These are phyloP conservation scores for Spiromastix sp. DNA, from an alignment of 2,329 filamentous ascomycete genomes.

Conservation along the genomic window DNA sequence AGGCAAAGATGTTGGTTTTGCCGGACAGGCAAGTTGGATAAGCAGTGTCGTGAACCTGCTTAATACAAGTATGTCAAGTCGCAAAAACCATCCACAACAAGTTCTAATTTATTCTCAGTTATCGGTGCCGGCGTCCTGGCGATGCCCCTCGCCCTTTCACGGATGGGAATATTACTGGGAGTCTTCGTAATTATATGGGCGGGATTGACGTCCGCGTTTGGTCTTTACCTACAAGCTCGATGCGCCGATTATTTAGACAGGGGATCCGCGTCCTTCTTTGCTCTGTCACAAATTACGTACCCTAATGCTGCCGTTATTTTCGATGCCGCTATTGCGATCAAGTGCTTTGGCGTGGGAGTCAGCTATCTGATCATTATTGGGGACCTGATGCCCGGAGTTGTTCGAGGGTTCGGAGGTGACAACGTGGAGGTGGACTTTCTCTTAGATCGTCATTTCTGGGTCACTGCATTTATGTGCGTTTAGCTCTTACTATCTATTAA, in stretches of 20 bases:
- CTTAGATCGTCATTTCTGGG: constrained; percentile 89
- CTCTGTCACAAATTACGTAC: constrained; percentile 93
- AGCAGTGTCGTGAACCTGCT: constrained; percentile 92
- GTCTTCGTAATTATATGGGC: constrained; percentile 83
- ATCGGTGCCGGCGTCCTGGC: constrained; percentile 89
- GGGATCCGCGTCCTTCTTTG: constrained; percentile 84
- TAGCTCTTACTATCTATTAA: constrained; percentile 2
- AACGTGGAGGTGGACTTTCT: constrained; percentile 60
- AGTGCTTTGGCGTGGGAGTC: constrained; percentile 94
- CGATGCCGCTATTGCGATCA: constrained; percentile 89
- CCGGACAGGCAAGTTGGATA: constrained; percentile 72
- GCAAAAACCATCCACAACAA: constrained; percentile 3
- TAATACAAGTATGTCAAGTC: constrained; percentile 66
- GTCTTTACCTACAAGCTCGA: constrained; percentile 85
- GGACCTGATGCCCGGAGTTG: constrained; percentile 93
- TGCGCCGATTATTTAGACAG: constrained; percentile 89
- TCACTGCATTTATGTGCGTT: constrained; percentile 83
- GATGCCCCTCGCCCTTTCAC: constrained; percentile 89
- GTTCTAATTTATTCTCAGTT: constrained; percentile 42
- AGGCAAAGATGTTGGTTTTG: constrained; percentile 56
- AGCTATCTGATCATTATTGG: constrained; percentile 99
- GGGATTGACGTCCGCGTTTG: constrained; percentile 77
- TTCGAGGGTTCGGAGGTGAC: constrained; percentile 62
- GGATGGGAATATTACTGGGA: constrained; percentile 87
- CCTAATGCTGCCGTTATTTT: constrained; percentile 93